These are phyloP conservation scores for Primulina huaijiensis DNA, from an alignment of 257 asterid species.

Conservation along the genomic window DNA sequence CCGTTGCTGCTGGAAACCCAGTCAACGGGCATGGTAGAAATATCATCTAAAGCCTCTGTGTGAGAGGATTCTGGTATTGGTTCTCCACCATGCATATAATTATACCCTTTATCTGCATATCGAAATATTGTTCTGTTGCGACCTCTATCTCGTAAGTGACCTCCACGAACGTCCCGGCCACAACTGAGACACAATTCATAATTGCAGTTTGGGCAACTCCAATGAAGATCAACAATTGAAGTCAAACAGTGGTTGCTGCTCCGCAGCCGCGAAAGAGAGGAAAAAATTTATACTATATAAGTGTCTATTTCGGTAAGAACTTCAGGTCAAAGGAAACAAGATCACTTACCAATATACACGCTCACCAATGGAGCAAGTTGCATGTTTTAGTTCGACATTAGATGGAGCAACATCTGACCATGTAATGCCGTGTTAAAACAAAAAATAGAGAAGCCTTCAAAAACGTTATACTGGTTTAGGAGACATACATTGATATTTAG, in stretches of 20 bases:
- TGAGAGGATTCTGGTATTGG: slow-evolving; percentile 37
- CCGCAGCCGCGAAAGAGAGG: slow-evolving; percentile 21
- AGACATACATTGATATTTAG: slow-evolving; percentile 51
- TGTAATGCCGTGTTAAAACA: slow-evolving; percentile 23
- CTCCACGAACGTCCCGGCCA: slow-evolving; percentile 58
- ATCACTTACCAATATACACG: slow-evolving; percentile 74
- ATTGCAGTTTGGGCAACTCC: slow-evolving; percentile 79
- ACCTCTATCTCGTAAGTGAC: slow-evolving; percentile 39
- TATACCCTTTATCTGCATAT: slow-evolving; percentile 48
- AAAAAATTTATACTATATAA: not conserved
- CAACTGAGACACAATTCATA: slow-evolving; percentile 85
- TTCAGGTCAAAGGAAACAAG: slow-evolving; percentile 16
- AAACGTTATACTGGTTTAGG: not conserved
- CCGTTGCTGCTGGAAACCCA: slow-evolving; percentile 43
- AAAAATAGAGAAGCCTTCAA: not conserved
- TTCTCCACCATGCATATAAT: slow-evolving; percentile 89
- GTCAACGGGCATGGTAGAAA: slow-evolving; percentile 30
- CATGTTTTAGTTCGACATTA: slow-evolving; percentile 49
- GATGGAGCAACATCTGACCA: slow-evolving; percentile 51
- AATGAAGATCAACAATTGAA: slow-evolving; percentile 91
- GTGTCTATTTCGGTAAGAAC: slow-evolving; percentile 6
- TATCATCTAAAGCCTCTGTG: slow-evolving; percentile 24
- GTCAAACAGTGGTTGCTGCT: slow-evolving; percentile 87
- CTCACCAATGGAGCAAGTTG: slow-evolving; percentile 54
- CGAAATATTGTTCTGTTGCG: slow-evolving; percentile 23